Conservation (phyloP, 2,329 filamentous ascomycete species). For the Colletotrichum sp. region DNA sequence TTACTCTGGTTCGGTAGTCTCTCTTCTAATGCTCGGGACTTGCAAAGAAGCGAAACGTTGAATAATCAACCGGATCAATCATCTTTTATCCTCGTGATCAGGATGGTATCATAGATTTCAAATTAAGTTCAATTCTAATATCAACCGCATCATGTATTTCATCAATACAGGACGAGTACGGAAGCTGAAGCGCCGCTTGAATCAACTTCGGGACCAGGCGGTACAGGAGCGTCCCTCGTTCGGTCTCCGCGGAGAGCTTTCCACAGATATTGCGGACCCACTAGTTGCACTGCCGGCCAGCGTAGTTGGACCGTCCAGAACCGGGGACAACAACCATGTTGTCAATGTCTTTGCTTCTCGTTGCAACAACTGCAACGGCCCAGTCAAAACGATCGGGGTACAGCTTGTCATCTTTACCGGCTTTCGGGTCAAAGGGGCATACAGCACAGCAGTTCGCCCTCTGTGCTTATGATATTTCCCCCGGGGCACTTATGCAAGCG, state of each 20-base stretch:
- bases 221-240: accelerated
- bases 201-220: neutral
- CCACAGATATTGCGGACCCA: neutral
- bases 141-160: accelerated
- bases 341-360: neutral
- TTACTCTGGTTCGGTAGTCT: neutral
- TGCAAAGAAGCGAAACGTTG: neutral
- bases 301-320: neutral
- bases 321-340: neutral
- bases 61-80: accelerated
- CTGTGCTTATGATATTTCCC: accelerated
- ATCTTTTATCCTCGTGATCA: accelerated
- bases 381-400: accelerated
- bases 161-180: accelerated
- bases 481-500: too few species aligned
- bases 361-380: neutral
- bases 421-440: neutral
- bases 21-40: neutral
- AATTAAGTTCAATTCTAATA: neutral
- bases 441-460: neutral
- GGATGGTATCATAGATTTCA: accelerated
- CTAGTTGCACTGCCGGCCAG: neutral
- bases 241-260: neutral
- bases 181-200: neutral
- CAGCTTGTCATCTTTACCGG: neutral